Evolutionary conservation across 2,329 filamentous ascomycete genomes (phyloP).

Genomic region (Plectosphaerella sp.): DNA sequence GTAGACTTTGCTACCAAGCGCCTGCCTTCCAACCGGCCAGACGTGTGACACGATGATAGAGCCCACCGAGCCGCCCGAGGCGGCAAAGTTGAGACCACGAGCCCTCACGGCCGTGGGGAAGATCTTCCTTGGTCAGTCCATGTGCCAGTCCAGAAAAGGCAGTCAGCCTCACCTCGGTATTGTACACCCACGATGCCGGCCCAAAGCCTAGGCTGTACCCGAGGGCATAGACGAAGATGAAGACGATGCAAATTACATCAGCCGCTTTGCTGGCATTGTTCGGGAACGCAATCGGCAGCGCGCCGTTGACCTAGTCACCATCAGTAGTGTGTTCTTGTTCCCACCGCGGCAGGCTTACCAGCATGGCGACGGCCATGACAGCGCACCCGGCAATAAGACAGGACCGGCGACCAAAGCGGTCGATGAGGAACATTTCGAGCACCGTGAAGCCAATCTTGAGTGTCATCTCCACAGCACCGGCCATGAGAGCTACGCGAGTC

Average conservation of each 20-base stretch:
- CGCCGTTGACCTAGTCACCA: conserved; percentile 44
- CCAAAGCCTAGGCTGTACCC: conserved; percentile 56
- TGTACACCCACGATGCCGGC: conserved; percentile 54
- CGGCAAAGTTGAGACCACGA: conserved; percentile 50
- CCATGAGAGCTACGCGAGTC: conserved; percentile 43
- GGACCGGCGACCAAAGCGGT: conserved; percentile 42
- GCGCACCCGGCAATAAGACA: conserved; percentile 44
- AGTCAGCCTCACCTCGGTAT: conserved; percentile 39
- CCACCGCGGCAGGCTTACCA: conserved; percentile 30
- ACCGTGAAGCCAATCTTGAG: conserved; percentile 53
- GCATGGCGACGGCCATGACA: conserved; percentile 48
- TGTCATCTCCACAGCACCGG: conserved; percentile 52
- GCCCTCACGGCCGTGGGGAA: conserved; percentile 55
- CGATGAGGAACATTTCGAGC: conserved; percentile 53
- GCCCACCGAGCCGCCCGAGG: conserved; percentile 50
- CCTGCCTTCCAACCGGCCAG: conserved; percentile 50
- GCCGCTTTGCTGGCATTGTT: conserved; percentile 40
- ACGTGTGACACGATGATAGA: conserved; percentile 49
- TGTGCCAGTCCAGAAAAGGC: not conserved
- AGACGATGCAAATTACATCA: conserved; percentile 47
- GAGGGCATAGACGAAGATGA: conserved; percentile 55
- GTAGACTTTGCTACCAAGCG: conserved; percentile 47
- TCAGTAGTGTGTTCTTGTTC: not conserved
- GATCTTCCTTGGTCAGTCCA: conserved; percentile 29
- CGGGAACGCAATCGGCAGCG: conserved; percentile 45